These are phyloP conservation scores for Teratosphaeria nubilosa DNA, from an alignment of 2,329 filamentous ascomycete species.

Conservation along the genomic window DNA sequence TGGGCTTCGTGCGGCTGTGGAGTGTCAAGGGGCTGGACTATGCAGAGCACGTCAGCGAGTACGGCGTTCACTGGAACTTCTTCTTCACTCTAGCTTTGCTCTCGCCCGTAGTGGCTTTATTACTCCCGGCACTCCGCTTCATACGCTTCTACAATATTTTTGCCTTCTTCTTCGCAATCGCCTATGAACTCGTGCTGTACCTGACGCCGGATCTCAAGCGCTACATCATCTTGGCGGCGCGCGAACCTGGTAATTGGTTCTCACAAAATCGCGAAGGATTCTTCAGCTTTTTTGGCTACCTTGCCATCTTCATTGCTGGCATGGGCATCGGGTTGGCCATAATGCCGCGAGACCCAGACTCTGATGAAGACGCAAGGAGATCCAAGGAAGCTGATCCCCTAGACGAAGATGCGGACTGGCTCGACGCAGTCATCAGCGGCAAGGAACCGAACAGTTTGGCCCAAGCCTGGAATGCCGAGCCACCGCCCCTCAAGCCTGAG, in stretches of 20 bases:
- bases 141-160: slow-evolving; percentile 63
- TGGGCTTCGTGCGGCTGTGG: slow-evolving; percentile 72
- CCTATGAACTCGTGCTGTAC: slow-evolving; percentile 68
- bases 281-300: slow-evolving; percentile 89
- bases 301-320: slow-evolving; percentile 87
- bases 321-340: slow-evolving; percentile 73
- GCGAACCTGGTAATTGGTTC: slow-evolving; percentile 55
- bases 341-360: slow-evolving; percentile 47
- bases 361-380: slow-evolving; percentile 5
- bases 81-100: slow-evolving; percentile 91
- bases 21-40: slow-evolving; percentile 94
- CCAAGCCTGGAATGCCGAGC: slow-evolving; percentile 6
- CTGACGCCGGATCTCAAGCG: slow-evolving; percentile 61
- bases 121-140: slow-evolving; percentile 59
- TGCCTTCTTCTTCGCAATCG: slow-evolving; percentile 55
- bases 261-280: slow-evolving; percentile 90
- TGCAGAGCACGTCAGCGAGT: slow-evolving; percentile 93
- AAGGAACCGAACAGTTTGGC: neutral
- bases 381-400: slow-evolving; percentile 14
- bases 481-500: slow-evolving; percentile 15
- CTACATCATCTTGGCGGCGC: slow-evolving; percentile 73
- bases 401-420: slow-evolving; percentile 28
- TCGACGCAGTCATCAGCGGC: slow-evolving; percentile 14
- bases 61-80: slow-evolving; percentile 99
- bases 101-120: slow-evolving; percentile 77